Evolutionary conservation across 2,329 filamentous ascomycete species (phyloP), one percentile per base, ranked within the genome.

Genomic region (Geosmithia flava): DNA sequence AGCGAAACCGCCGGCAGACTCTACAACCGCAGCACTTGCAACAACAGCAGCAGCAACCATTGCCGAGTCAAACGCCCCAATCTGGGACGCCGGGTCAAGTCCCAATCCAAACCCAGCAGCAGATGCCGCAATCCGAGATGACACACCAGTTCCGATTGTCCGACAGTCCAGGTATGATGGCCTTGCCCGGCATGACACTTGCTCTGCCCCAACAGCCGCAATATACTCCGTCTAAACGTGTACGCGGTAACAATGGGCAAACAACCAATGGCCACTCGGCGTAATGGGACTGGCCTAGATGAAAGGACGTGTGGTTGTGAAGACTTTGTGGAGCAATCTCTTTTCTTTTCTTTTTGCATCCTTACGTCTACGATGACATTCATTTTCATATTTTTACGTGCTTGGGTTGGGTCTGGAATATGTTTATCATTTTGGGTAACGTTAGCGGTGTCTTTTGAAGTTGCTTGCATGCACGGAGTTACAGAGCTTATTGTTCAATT

Each of bases 21-120:
- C 23, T 27, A 27, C 57, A 56, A 43, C 51, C 53, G 7, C 55
- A 56, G 16, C 61, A 62, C 19, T 54, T 55, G 19, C 47, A 59
- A n/a, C 49, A 52, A 29, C 50, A 48, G 30, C 52, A 50, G 17
- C 53, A 55, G 29, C 52, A 53, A 37, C 50, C 48, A 47, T 29
- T 39, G 45, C 53, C 50, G 7, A 53, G 51, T 7, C 54, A 53
- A 7, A 49, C 55, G 20, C 56, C 56, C 33, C 57, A 60, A 20
- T 13, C 33, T 11, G 33, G 33, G 33, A 37, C 33, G 11, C 33
- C 33, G 3, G 11, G 6, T 3, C 33, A 37, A 13, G 33, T 37
- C 13, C 58, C 56, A 20, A 51, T 55, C 19, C 47, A 57, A 27
- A 55, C 58, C 1, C 57, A 58, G 44, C 47, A 42, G 2, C 50